phyloP scores from a whole-genome alignment of 2,329 filamentous ascomycete genomes.

The Karstenula rhodostoma region DNA sequence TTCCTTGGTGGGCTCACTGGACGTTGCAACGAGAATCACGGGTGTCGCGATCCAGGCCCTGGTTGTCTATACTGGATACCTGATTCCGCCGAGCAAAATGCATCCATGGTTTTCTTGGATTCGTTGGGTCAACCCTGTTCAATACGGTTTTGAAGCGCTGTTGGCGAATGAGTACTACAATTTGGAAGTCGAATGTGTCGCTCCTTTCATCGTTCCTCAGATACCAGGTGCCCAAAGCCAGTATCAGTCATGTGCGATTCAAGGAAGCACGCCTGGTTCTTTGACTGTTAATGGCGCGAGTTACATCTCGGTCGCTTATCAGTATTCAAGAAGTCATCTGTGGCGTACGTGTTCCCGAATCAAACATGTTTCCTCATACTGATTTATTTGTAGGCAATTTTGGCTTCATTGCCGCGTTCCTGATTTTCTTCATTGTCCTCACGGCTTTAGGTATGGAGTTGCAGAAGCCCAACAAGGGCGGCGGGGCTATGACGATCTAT shows the following conservation, averaged over 20 bases:
- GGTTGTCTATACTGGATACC: conserved; percentile 51
- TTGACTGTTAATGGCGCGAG: conserved; percentile 62
- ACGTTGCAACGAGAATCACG: conserved; percentile 50
- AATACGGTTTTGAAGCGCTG: conserved; percentile 74
- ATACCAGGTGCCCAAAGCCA: conserved; percentile 55
- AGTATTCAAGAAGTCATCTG: conserved; percentile 64
- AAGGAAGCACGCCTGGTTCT: conserved; percentile 63
- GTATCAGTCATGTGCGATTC: conserved; percentile 67
- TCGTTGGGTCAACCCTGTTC: conserved; percentile 63
- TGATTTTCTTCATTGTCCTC: conserved; percentile 58
- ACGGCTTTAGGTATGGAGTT: conserved; percentile 55
- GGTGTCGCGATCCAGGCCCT: conserved; percentile 52
- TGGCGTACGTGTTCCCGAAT: conserved; percentile 61
- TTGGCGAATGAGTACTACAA: conserved; percentile 75
- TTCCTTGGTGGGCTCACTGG: conserved; percentile 45
- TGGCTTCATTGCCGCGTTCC: conserved; percentile 59
- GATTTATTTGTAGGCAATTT: conserved; percentile 26
- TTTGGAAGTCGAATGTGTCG: conserved; percentile 62
- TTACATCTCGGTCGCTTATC: conserved; percentile 65
- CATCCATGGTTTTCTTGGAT: conserved; percentile 17
- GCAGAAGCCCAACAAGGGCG: conserved; percentile 67
- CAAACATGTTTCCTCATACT: conserved; percentile 36
- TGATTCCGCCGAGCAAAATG: conserved; percentile 52
- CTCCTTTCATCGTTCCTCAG: conserved; percentile 65
- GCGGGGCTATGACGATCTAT: conserved; percentile 67